Conservation (phyloP, 805 yeast species). For the Metschnikowia drakensbergensis region DNA sequence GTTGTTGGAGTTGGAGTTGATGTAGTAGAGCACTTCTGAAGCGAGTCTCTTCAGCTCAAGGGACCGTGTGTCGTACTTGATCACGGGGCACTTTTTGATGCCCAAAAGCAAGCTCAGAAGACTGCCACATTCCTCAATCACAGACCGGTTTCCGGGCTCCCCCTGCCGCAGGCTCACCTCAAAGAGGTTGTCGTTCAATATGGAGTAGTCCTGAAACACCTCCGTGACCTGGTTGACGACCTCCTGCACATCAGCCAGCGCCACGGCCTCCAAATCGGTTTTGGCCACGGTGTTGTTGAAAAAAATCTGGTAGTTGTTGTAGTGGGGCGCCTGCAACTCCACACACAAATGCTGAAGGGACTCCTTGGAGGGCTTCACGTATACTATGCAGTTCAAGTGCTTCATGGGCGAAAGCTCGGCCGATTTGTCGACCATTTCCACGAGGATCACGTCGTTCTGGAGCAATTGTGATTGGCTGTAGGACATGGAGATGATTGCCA, state of each 20-base stretch:
- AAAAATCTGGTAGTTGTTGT: conserved; percentile 69
- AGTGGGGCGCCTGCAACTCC: conserved; percentile 77
- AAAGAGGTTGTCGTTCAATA: conserved; percentile 68
- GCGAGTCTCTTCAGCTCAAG: conserved; percentile 63
- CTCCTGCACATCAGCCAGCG: conserved; percentile 88
- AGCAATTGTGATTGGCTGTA: conserved; percentile 84
- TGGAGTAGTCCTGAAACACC: conserved; percentile 76
- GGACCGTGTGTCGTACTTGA: conserved; percentile 73
- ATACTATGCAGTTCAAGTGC: conserved; percentile 77
- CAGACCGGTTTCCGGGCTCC: conserved; percentile 20
- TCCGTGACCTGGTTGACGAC: conserved; percentile 74
- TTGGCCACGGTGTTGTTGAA: conserved; percentile 77
- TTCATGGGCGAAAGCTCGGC: conserved; percentile 58
- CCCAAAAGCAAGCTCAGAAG: conserved; percentile 62
- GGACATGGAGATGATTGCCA: conserved; percentile 80
- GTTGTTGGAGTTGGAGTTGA: conserved; percentile 50
- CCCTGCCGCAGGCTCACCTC: conserved; percentile 29
- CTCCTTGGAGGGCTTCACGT: conserved; percentile 66
- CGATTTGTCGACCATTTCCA: conserved; percentile 55
- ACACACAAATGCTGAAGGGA: conserved; percentile 56
- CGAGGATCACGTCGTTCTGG: conserved; percentile 77
- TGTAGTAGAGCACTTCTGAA: conserved; percentile 55
- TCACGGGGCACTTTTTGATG: conserved; percentile 70
- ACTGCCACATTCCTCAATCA: conserved; percentile 33
- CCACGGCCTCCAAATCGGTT: conserved; percentile 76